Percentiles rank a stretch among this genome's conserved stretches.
Conservation (phyloP, 176 grass and related monocot genomes). For the Carex kokanica region DNA sequence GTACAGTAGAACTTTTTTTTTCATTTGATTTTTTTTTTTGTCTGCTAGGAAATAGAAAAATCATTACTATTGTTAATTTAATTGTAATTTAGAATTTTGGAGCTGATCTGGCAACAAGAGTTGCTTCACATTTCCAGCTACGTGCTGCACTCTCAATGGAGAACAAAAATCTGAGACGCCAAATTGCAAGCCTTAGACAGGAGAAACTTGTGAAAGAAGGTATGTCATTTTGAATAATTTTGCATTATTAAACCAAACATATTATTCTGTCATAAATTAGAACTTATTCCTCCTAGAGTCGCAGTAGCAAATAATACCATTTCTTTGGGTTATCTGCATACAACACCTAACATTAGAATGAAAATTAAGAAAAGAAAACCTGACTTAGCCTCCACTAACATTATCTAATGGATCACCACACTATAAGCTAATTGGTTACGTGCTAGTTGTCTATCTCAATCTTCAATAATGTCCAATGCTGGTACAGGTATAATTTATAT, state of each 20-base stretch:
- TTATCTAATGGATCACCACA: slow-evolving; percentile 12
- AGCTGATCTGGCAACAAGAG: slow-evolving; percentile 70
- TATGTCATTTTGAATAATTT: slow-evolving; percentile 31
- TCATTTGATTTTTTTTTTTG: slow-evolving; percentile 16
- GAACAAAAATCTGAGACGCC: slow-evolving; percentile 71
- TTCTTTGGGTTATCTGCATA: not conserved
- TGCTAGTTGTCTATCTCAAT: slow-evolving; percentile 1
- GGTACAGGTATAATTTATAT: not conserved
- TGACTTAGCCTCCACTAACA: slow-evolving; percentile 7
- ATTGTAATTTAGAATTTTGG: slow-evolving; percentile 60
- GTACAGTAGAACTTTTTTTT: slow-evolving; percentile 22
- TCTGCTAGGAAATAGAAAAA: slow-evolving; percentile 11
- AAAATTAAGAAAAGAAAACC: not conserved
- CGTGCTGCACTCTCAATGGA: slow-evolving; percentile 69
- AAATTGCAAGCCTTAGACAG: slow-evolving; percentile 65
- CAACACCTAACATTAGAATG: not conserved
- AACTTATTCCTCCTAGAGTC: not conserved
- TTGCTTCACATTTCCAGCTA: slow-evolving; percentile 81
- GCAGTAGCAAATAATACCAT: not conserved
- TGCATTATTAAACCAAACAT: not conserved
- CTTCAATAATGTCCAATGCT: not conserved
- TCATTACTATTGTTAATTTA: not conserved
- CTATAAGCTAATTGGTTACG: not conserved
- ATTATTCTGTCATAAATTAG: not conserved
- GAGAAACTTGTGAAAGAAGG: slow-evolving; percentile 80